A percentile compares a stretch with the other conserved stretches of the same genome.
These are phyloP conservation scores for Aspergillus kassunensis DNA, from an alignment of 495 filamentous ascomycete genomes.

Conservation along the genomic window DNA sequence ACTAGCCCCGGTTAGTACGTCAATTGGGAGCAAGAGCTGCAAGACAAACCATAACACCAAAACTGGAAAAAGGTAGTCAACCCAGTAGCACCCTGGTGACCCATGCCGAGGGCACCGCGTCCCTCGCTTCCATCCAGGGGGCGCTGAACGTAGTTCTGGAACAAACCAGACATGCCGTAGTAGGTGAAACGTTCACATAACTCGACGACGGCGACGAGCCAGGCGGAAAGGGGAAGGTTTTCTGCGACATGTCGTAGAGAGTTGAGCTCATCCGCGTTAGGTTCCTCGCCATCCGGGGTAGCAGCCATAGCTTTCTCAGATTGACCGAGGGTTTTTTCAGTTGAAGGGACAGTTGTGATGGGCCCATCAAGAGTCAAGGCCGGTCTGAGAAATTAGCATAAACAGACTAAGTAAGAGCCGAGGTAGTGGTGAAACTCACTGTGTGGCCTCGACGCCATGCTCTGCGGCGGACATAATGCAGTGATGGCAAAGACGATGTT, in stretches of 20 bases:
- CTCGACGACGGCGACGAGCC: conserved; percentile 59
- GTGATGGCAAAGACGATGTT: conserved; percentile 5
- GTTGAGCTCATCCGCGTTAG: conserved; percentile 50
- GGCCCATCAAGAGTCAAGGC: conserved; percentile 2
- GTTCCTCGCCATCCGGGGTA: conserved; percentile 48
- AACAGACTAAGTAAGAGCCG: not conserved
- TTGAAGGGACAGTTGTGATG: conserved; percentile 12
- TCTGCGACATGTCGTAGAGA: conserved; percentile 52
- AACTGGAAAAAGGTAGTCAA: conserved; percentile 61
- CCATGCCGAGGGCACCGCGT: conserved; percentile 54
- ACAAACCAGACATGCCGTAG: conserved; percentile 54
- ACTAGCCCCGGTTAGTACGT: conserved; percentile 21
- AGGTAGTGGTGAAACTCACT: conserved; percentile 24
- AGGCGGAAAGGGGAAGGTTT: conserved; percentile 53
- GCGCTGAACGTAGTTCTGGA: conserved; percentile 58
- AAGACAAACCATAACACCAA: conserved; percentile 49
- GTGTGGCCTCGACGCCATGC: conserved; percentile 32
- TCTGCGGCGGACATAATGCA: conserved; percentile 30
- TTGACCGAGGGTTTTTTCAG: conserved; percentile 27
- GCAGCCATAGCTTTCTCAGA: conserved; percentile 30
- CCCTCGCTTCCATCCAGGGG: conserved; percentile 43
- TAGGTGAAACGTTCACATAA: conserved; percentile 66
- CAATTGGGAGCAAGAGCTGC: not conserved
- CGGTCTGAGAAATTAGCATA: not conserved
- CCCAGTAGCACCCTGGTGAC: conserved; percentile 53